Conservation (phyloP, 179 eudicot species). For the Spinacia oleracea region DNA sequence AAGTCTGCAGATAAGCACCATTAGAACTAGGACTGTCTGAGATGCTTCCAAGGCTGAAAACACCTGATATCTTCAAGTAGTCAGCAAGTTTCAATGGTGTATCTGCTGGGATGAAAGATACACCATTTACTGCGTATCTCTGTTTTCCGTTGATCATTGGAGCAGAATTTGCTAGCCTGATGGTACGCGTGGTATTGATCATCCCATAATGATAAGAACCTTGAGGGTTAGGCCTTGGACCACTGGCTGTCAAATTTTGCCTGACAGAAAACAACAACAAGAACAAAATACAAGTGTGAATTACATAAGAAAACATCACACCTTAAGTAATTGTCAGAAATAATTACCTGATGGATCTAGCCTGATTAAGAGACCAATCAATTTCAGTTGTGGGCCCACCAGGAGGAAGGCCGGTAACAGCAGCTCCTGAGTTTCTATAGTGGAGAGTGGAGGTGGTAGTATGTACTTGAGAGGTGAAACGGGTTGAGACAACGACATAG, state of each 20-base stretch:
- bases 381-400: slow-evolving; percentile 51
- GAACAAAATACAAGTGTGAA: neutral
- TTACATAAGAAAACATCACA: neutral
- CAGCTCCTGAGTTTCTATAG: slow-evolving; percentile 48
- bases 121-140: slow-evolving; percentile 38
- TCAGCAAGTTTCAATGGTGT: slow-evolving; percentile 45
- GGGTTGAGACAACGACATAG: slow-evolving; percentile 55
- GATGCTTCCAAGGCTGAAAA: slow-evolving; percentile 44
- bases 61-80: slow-evolving; percentile 38
- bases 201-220: slow-evolving; percentile 44
- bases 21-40: slow-evolving; percentile 36
- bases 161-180: slow-evolving; percentile 39
- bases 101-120: slow-evolving; percentile 37
- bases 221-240: slow-evolving; percentile 46
- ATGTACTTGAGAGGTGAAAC: slow-evolving; percentile 48
- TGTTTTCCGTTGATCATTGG: slow-evolving; percentile 31
- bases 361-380: slow-evolving; percentile 57
- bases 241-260: slow-evolving; percentile 46
- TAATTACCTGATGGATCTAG: slow-evolving; percentile 52
- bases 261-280: slow-evolving; percentile 16
- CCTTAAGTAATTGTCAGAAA: neutral
- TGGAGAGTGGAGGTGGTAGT: slow-evolving; percentile 46
- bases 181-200: slow-evolving; percentile 42
- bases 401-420: slow-evolving; percentile 43
- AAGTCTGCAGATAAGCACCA: slow-evolving; percentile 32